phyloP scores from a whole-genome alignment of 805 yeast species.

The Lachancea thermotolerans region DNA sequence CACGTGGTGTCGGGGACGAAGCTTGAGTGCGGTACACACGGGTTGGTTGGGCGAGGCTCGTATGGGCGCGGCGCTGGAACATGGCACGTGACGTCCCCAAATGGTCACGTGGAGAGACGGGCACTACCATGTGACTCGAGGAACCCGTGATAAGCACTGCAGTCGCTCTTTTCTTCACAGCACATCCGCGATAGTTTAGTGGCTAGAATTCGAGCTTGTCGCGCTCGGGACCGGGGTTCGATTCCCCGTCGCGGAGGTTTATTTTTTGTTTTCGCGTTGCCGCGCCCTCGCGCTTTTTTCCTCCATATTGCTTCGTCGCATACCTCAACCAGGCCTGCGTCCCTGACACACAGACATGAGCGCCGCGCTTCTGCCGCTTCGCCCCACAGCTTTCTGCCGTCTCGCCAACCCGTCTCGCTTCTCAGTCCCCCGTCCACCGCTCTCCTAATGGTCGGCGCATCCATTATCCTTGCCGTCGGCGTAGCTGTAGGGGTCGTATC shows the following conservation, averaged over 20 bases:
- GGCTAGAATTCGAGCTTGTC: slow-evolving; percentile 11
- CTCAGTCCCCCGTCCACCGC: neutral
- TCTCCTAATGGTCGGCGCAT: slow-evolving; percentile 3
- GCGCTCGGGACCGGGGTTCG: slow-evolving; percentile 12
- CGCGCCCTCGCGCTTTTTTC: no score
- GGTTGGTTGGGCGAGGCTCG: no score
- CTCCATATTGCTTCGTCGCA: neutral
- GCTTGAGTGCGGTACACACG: no score
- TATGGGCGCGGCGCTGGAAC: no score
- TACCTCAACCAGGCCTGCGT: neutral
- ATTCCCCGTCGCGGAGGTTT: slow-evolving; percentile 10
- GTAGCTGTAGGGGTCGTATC: slow-evolving; percentile 66
- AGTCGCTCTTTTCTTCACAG: neutral
- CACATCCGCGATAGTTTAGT: slow-evolving; percentile 10
- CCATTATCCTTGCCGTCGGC: slow-evolving; percentile 41
- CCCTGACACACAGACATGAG: neutral
- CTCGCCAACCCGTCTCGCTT: neutral
- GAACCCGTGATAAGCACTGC: no score
- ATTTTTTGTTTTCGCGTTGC: neutral
- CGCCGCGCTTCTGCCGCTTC: no score
- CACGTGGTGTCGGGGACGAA: no score
- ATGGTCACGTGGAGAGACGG: no score
- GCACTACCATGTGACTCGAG: no score
- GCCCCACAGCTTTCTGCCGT: neutral
- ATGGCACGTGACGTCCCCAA: no score